Evolutionary conservation across 108 stramenopile species (phyloP).

Genomic region (Licmophora abbreviata): DNA sequence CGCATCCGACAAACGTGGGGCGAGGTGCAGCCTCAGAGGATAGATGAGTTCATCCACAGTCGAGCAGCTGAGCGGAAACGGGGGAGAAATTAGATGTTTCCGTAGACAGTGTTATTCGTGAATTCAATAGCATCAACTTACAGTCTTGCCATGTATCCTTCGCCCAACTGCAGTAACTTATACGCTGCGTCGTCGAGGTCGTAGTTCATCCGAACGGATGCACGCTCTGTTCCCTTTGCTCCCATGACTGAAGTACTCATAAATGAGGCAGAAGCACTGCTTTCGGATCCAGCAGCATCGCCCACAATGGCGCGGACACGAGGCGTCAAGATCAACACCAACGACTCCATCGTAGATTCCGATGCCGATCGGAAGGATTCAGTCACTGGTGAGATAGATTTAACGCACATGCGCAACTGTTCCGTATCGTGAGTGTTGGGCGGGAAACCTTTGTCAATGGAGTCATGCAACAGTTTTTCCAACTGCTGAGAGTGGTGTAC

Average conservation of each 20-base stretch:
- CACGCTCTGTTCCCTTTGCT: constrained; percentile 18
- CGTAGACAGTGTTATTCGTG: neutral
- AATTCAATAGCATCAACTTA: constrained; percentile 3
- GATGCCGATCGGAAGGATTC: constrained; percentile 50
- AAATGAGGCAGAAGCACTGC: constrained; percentile 26
- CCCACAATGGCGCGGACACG: constrained; percentile 69
- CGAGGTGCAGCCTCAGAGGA: constrained; percentile 57
- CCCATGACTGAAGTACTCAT: constrained; percentile 33
- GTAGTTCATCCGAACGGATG: constrained; percentile 60
- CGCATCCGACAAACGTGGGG: constrained; percentile 57
- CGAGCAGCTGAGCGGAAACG: constrained; percentile 23
- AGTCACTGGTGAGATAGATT: constrained; percentile 43
- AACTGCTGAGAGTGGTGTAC: constrained; percentile 54
- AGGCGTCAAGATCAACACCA: constrained; percentile 58
- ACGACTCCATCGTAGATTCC: constrained; percentile 46
- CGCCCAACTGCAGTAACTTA: constrained; percentile 68
- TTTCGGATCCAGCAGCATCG: constrained; percentile 68
- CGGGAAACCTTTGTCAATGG: constrained; percentile 57
- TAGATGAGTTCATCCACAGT: constrained; percentile 60
- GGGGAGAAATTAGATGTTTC: neutral
- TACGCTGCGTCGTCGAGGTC: constrained; percentile 73
- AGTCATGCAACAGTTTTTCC: constrained; percentile 42
- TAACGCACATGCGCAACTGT: constrained; percentile 71
- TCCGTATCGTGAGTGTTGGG: constrained; percentile 59
- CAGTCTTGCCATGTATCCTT: constrained; percentile 63